Base-by-base conservation (phyloP, 2,329 filamentous ascomycete genomes). In the Dendryphion nanum region DNA sequence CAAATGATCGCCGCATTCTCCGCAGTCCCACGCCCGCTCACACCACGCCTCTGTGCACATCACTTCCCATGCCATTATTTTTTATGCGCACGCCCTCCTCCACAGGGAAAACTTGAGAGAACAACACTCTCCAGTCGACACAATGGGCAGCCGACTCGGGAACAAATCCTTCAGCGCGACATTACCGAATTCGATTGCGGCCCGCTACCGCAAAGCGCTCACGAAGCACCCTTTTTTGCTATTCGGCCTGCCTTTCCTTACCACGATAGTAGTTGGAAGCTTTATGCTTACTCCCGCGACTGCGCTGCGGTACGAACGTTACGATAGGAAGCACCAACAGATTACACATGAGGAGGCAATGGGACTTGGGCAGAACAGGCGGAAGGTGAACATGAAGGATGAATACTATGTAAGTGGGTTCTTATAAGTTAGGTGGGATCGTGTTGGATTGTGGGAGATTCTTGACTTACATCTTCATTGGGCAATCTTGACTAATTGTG, bases 271-370 rank as follows among this genome's bases (percentile, higher is more conserved):
- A 18, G 88, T 85, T 2, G 91, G 89, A 1, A 95, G 88, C 3
- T 98, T 98, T 67, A 86, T 95, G 55, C 78, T 98, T 33, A 97
- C 93, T 0, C 93, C 91, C 1, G 93, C 91, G 4, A 91, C 94
- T 16, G 93, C 94, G 12, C 75, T 98, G 33, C 81, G 94, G 41
- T 98, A 97, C 69, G 93, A 98, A 71, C 82, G 86, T 46, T 83
- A 96, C 60, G 93, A 98, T 64, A 81, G 89, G 47, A 91, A 88
- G 70, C 88, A 96, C 42, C 79, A 86, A 57, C 86, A 90, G 69
- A 68, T 97, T 70, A 86, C 80, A 42, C 82, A 86, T 54, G 87
- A 96, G 42, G 89, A 98, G 66, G 87, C 88, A 55, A 74, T 98
- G 63, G 83, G 88, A 10, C 76, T 97, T 37, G 83, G 87, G 35